Base-by-base conservation (phyloP, 2,329 filamentous ascomycete species). In the Xylaria sp. region DNA sequence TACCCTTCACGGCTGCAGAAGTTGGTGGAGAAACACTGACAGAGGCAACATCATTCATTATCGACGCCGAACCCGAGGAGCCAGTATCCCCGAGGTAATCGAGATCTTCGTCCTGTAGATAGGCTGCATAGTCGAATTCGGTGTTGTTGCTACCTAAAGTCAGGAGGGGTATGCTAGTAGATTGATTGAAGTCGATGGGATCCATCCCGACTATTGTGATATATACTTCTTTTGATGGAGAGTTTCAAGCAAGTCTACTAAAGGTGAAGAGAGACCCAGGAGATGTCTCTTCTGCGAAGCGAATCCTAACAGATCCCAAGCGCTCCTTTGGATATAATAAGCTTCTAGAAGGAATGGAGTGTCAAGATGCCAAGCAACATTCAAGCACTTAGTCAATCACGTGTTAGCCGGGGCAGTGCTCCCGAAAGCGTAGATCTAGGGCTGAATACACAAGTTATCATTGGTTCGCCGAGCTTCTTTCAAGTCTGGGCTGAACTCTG, bases 71-170 rank as follows among this genome's bases (percentile, higher is more conserved):
- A 10, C 68, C 65, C 23, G 74, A 67, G 33, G 72, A 69, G 26
- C 65, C 69, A 40, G 60, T 48, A 51, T 69, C 69, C 11, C 63
- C 67, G 10, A 70, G 49, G 56, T 71, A 72, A 13, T 67, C 63
- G 5, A 63, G 9, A 56, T 72, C 67, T 3, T 69, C 69, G 4
- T 72, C 72, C 36, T 67, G 67, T 48, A 71, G 53, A n/a, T 73
- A 75, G 33, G 63, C 60, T 15, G 67, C 46, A 70, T 72, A 73
- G 46, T 71, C 64, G 36, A 73, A 71, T 53, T 70, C 65, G 26
- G 67, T 58, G 10, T 69, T 70, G 36, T 68, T 69, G 46, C 57
- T 64, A 56, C 71, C 63, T 26, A 73, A 40, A 36, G 63, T 70
- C 65, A 73, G 44, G 40, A 73, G 63, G 63, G 73, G 73, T 17